Percentiles rank a stretch among this genome's conserved stretches.
phyloP scores from a whole-genome alignment of 2,329 filamentous ascomycete genomes.

The Neophaeococcomyces mojaviensis region DNA sequence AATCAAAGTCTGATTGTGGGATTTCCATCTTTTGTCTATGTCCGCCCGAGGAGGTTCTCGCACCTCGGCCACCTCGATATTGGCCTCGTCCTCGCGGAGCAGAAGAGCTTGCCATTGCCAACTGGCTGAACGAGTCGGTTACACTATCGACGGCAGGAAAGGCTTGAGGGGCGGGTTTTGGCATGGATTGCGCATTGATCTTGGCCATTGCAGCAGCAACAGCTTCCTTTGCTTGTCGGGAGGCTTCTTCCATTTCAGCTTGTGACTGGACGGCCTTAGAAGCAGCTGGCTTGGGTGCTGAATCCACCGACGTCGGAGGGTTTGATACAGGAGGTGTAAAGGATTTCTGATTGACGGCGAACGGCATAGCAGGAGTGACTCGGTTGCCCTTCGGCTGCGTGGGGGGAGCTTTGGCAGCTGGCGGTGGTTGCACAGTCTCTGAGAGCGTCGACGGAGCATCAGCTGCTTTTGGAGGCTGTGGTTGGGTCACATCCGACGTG shows the following conservation, averaged over 20 bases:
- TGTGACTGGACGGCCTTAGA: slow-evolving; percentile 20
- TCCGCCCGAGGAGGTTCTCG: slow-evolving; percentile 31
- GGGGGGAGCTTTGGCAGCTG: slow-evolving; percentile 16
- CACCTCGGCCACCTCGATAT: slow-evolving; percentile 41
- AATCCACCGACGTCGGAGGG: slow-evolving; percentile 25
- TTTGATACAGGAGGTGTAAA: slow-evolving; percentile 28
- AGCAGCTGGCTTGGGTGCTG: slow-evolving; percentile 13
- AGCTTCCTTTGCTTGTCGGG: slow-evolving; percentile 42
- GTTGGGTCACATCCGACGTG: slow-evolving; percentile 7
- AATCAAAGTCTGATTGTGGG: slow-evolving; percentile 86
- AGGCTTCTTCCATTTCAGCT: slow-evolving; percentile 39
- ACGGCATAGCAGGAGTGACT: slow-evolving; percentile 41
- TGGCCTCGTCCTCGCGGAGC: slow-evolving; percentile 33
- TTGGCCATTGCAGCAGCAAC: slow-evolving; percentile 47
- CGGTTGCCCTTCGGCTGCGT: slow-evolving; percentile 34
- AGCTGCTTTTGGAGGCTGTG: slow-evolving; percentile 18
- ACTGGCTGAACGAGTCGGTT: slow-evolving; percentile 39
- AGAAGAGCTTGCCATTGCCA: slow-evolving; percentile 36
- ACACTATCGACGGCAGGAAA: slow-evolving; percentile 32
- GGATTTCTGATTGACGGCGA: slow-evolving; percentile 29
- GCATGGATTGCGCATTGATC: slow-evolving; percentile 26
- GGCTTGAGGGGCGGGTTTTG: slow-evolving; percentile 28
- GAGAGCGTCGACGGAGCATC: slow-evolving; percentile 22
- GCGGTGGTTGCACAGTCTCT: slow-evolving; percentile 11
- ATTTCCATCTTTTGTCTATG: slow-evolving; percentile 70